phyloP scores from a whole-genome alignment of 2,329 filamentous ascomycete species.

The Fusarium proliferatum region DNA sequence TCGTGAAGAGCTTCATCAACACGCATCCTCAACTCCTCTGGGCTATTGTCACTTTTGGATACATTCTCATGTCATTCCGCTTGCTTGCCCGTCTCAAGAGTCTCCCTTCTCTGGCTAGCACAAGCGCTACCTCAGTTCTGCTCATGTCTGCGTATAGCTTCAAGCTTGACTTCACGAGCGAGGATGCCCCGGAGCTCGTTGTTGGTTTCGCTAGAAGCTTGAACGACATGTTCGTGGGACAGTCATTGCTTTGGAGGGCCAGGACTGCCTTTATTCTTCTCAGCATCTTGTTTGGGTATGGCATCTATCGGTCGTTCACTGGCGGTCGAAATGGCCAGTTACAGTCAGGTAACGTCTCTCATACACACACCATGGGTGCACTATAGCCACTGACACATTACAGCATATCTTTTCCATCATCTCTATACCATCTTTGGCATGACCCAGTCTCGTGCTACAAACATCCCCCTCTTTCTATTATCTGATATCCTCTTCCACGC shows the following conservation, averaged over 20 bases:
- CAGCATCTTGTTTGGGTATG: slow-evolving; percentile 51
- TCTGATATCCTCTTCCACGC: slow-evolving; percentile 70
- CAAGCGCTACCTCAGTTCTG: slow-evolving; percentile 56
- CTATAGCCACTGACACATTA: slow-evolving; percentile 13
- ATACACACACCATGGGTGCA: not conserved
- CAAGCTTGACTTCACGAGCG: slow-evolving; percentile 88
- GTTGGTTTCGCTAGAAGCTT: slow-evolving; percentile 57
- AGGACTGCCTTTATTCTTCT: slow-evolving; percentile 63
- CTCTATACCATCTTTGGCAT: slow-evolving; percentile 82
- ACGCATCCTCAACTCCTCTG: slow-evolving; percentile 77
- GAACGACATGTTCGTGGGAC: slow-evolving; percentile 54
- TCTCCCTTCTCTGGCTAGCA: slow-evolving; percentile 55
- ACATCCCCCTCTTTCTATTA: slow-evolving; percentile 85
- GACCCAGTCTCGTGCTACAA: slow-evolving; percentile 86
- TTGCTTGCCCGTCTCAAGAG: slow-evolving; percentile 56
- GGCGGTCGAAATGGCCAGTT: slow-evolving; percentile 40
- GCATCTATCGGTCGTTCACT: slow-evolving; percentile 53
- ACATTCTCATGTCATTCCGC: slow-evolving; percentile 67
- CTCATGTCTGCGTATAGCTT: slow-evolving; percentile 75
- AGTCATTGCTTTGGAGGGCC: slow-evolving; percentile 61
- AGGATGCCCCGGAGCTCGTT: slow-evolving; percentile 88
- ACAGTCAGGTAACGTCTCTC: slow-evolving; percentile 45
- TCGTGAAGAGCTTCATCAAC: slow-evolving; percentile 77
- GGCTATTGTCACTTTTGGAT: slow-evolving; percentile 76
- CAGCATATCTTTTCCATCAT: slow-evolving; percentile 69